phyloP scores from a whole-genome alignment of 345 rosid genomes.

The Garcia nutans region DNA sequence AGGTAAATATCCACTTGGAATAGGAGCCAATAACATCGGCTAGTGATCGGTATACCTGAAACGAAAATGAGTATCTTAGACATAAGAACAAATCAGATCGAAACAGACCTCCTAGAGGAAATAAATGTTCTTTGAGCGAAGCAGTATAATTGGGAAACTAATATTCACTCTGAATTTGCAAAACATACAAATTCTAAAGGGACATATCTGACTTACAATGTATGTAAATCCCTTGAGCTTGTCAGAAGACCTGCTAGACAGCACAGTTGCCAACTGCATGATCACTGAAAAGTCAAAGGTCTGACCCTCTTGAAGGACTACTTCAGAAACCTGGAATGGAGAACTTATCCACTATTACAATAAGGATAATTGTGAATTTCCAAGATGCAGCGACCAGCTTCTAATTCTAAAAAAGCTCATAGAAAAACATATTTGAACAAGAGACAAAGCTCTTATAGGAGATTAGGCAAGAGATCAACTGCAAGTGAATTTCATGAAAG shows the following conservation, averaged over 20 bases:
- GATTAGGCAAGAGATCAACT: not conserved
- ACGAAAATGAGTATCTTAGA: constrained; percentile 22
- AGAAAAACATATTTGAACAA: not conserved
- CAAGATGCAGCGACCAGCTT: constrained; percentile 10
- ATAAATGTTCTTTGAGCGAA: not conserved
- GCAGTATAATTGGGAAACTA: not conserved
- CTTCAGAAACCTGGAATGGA: constrained; percentile 77
- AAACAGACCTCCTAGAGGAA: not conserved
- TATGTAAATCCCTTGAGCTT: constrained; percentile 74
- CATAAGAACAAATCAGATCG: not conserved
- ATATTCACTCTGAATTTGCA: not conserved
- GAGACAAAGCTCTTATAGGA: not conserved
- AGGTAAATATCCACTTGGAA: constrained; percentile 81
- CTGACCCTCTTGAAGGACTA: constrained; percentile 63
- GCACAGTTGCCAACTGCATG: constrained; percentile 71
- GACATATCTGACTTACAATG: constrained; percentile 61
- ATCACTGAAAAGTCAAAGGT: constrained; percentile 70
- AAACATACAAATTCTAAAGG: constrained; percentile 11
- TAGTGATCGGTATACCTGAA: constrained; percentile 87
- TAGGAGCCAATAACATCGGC: constrained; percentile 93
- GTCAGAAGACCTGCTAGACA: constrained; percentile 54
- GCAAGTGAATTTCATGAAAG: not conserved
- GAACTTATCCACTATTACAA: not conserved
- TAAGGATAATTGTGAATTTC: not conserved
- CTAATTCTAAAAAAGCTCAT: not conserved